Evolutionary conservation across 352 stramenopile species (phyloP), one percentile per base, ranked within the genome.

Genomic region (Vaucheria bursata): DNA sequence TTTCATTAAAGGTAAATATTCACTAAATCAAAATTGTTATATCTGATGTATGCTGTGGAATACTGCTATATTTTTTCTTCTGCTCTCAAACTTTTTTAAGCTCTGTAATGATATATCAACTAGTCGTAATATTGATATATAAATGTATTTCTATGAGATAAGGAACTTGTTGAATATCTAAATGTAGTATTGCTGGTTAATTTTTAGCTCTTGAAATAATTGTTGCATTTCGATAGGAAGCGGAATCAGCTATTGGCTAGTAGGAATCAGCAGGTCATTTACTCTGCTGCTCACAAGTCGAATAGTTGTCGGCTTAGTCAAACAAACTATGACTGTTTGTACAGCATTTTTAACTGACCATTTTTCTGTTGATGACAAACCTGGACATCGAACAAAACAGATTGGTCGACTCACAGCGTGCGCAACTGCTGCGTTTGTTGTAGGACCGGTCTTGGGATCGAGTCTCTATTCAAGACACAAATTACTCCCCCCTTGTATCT

Each of bases 261-360:
- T 86, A 25, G 82, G 75, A 1, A 40, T 76, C n/a, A 70, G 59
- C 18, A 49, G 40, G 33, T 85, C 76, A 31, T 59, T 83, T n/a
- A 50, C 34, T 35, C 59, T 86, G 67, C 79, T 86, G 32, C 34
- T 86, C 31, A 45, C 65, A 18, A 75, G 71, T 35, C 40, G 82
- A 29, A 67, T 86, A 1, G 38, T 86, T 0, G 82, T 86, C 8
- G 82, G 82, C 25, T 67, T 86, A 8, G 82, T 86, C 25, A 86
- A 86, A 49, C 82, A 86, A 80, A 85, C 73, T n/a, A 70, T 73
- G 36, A 86, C 65, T n/a, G 78, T 37, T 72, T 79, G 73, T 7
- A 81, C 76, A 37, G 76, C 76, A 33, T 71, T 81, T 7, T 53
- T 81, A 12, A 81, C 68, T 66, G 76, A 81, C 12, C 40, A 81